Base-by-base conservation (phyloP, 2,329 filamentous ascomycete species). In the Ophiocordyceps australis region DNA sequence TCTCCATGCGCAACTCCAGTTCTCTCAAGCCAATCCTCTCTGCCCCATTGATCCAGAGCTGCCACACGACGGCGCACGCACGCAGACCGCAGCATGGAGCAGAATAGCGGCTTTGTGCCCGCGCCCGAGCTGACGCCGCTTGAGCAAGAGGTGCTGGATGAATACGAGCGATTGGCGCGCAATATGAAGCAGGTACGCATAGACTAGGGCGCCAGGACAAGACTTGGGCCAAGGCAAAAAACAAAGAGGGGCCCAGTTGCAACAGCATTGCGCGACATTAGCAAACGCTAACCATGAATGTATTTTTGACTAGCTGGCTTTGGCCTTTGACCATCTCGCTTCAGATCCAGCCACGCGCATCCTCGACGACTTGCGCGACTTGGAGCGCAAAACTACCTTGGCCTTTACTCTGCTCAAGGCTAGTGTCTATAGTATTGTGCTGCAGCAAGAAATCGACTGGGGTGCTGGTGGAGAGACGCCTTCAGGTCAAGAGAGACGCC, bases 391-490 rank as follows among this genome's bases (percentile, higher is more conserved):
- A 61, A 94, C 86, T 22, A 83, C 82, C 38, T 60, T 93, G 28
- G 86, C 94, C 14, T 95, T 92, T 52, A 98, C 89, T 34, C 54
- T 95, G 46, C 65, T 98, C 46, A 98, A 98, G 59, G 86, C 89
- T 12, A 95, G 86, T 50, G 89, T 98, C 35, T 98, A 98, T 57
- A 92, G 80, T 46, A 98, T 98, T 57, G 85, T 98, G 33, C 52
- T 98, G 57, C 86, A 98, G 65, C 86, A 95, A 64, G 81, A 95
- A 65, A 82, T 92, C 41, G 74, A 76, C 34, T 79, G 74, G 52
- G 77, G 69, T 25, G 61, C 62, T 37, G 53, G 57, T 44, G 58
- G 43, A 14, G 46, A 10, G 37, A 10, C 43, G 46, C 17, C 45
- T 43, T 35, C 45, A 49, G 30, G 42, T 26, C 28, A 23, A 14